A percentile compares a stretch with the other conserved stretches of the same genome.
Conservation (phyloP, 176 grass and related monocot species). For the Eleusine indica region DNA sequence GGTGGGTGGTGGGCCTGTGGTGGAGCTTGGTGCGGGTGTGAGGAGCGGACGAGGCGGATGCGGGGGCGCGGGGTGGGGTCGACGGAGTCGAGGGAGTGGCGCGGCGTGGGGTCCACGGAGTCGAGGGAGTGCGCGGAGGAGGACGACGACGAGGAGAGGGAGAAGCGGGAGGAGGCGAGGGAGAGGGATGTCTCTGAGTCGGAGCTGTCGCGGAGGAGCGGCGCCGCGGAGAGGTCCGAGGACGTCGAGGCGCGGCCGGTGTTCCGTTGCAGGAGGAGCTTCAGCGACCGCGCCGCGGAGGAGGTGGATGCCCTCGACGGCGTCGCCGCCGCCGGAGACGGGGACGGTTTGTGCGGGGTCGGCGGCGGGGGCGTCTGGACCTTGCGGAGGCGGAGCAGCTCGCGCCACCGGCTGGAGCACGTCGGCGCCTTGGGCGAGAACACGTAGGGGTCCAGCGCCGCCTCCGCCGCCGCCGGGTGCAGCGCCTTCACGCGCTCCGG, state of each 20-base stretch:
- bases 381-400: conserved; percentile 72
- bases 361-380: conserved; percentile 36
- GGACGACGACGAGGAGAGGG: conserved; percentile 71
- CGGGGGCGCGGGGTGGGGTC: conserved; percentile 48
- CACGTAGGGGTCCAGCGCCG: conserved; percentile 64
- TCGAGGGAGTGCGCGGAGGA: conserved; percentile 52
- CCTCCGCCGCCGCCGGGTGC: conserved; percentile 40
- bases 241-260: conserved; percentile 31
- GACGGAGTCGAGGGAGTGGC: conserved; percentile 70
- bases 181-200: conserved; percentile 65
- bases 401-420: conserved; percentile 80
- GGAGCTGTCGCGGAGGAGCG: conserved; percentile 67
- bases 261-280: conserved; percentile 71
- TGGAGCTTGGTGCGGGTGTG: conserved; percentile 3
- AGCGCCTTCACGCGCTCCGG: conserved; percentile 49
- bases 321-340: neutral
- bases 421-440: conserved; percentile 92
- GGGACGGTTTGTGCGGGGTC: conserved; percentile 28
- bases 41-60: conserved; percentile 57
- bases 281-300: conserved; percentile 52
- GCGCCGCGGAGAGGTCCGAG: conserved; percentile 45
- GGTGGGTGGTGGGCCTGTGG: neutral
- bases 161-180: conserved; percentile 67
- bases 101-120: conserved; percentile 60
- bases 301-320: conserved; percentile 38